Evolutionary conservation across 768 basidiomycete genomes (phyloP).

Genomic region (Suillus weaverae): DNA sequence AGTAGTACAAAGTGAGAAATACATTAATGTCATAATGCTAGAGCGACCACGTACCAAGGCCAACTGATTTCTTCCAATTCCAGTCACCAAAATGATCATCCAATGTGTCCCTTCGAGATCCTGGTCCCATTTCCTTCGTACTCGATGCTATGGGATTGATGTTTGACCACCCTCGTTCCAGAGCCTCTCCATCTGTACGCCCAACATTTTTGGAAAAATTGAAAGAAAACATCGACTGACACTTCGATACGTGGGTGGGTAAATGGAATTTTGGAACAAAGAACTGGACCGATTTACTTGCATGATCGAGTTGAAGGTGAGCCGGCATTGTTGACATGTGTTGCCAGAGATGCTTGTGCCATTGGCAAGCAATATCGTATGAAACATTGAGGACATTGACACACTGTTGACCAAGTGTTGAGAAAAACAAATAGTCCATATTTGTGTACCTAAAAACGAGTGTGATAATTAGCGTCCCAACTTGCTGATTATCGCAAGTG

Average conservation of each 20-base stretch:
- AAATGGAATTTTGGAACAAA: constrained; percentile 24
- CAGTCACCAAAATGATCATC: constrained; percentile 16
- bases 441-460: neutral
- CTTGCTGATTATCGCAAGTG: neutral
- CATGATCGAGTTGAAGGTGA: neutral
- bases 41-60: constrained; percentile 5
- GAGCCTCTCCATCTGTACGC: constrained; percentile 21
- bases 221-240: constrained; percentile 2
- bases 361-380: constrained; percentile 24
- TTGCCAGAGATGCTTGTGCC: constrained; percentile 10
- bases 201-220: constrained; percentile 16
- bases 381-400: neutral
- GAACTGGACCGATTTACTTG: constrained; percentile 8
- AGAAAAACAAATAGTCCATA: neutral
- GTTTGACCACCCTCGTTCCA: constrained; percentile 18
- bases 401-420: neutral
- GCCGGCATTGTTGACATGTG: constrained; percentile 1
- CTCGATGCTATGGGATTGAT: constrained; percentile 13
- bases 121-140: constrained; percentile 19
- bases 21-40: neutral
- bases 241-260: constrained; percentile 13
- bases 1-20: neutral
- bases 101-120: constrained; percentile 13
- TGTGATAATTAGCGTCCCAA: neutral
- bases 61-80: constrained; percentile 15